These are phyloP conservation scores for Colletotrichum phormii DNA, from an alignment of 2,329 filamentous ascomycete genomes.

Conservation along the genomic window DNA sequence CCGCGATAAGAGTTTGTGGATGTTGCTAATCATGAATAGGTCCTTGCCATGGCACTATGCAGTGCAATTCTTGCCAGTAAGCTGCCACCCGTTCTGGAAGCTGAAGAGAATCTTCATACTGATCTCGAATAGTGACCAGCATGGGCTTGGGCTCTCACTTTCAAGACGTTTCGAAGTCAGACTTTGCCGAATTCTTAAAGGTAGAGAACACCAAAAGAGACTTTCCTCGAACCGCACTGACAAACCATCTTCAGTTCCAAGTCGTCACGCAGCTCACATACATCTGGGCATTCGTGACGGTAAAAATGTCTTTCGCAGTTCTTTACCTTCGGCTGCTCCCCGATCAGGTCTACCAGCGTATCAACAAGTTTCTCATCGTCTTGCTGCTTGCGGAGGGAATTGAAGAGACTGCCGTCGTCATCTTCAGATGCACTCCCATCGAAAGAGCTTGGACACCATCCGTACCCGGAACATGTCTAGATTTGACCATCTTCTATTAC, in stretches of 20 bases:
- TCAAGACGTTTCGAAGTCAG: conserved; percentile 22
- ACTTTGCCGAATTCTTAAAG: conserved; percentile 31
- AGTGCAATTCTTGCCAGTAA: conserved; percentile 33
- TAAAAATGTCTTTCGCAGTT: conserved; percentile 36
- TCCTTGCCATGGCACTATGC: conserved; percentile 36
- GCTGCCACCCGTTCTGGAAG: neutral
- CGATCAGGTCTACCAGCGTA: conserved; percentile 25
- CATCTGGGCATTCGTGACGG: conserved; percentile 37
- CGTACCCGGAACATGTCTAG: conserved; percentile 32
- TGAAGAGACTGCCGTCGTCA: conserved; percentile 34
- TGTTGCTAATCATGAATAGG: conserved; percentile 6
- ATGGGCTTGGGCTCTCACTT: conserved; percentile 36
- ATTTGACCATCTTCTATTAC: conserved; percentile 45
- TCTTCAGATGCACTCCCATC: conserved; percentile 37
- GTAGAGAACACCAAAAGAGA: neutral
- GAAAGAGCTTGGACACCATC: conserved; percentile 35
- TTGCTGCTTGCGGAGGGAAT: conserved; percentile 34
- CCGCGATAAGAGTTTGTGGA: too few species aligned
- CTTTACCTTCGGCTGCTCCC: conserved; percentile 36
- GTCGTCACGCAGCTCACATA: conserved; percentile 36
- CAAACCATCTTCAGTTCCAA: conserved; percentile 19
- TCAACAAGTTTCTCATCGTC: conserved; percentile 35
- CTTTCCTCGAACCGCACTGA: neutral
- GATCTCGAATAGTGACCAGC: conserved; percentile 26
- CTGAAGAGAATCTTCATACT: neutral